These are phyloP conservation scores for Letharia lupina DNA, from an alignment of 495 filamentous ascomycete genomes.

Conservation along the genomic window DNA sequence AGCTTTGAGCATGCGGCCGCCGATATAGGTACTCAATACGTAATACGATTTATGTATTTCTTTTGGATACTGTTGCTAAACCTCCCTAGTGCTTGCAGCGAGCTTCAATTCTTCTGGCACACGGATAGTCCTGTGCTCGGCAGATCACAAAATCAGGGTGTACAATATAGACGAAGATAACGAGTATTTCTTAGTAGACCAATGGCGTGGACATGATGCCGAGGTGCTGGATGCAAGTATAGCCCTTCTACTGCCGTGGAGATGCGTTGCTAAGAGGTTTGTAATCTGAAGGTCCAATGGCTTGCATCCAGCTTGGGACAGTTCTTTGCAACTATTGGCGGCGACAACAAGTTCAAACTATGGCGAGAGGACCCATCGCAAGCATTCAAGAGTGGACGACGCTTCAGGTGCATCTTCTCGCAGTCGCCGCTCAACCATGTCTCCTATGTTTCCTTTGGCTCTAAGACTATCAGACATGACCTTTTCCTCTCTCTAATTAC, in stretches of 20 bases:
- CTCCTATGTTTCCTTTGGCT: slow-evolving; percentile 68
- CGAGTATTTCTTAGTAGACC: slow-evolving; percentile 72
- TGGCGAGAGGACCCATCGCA: slow-evolving; percentile 84
- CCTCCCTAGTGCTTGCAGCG: slow-evolving; percentile 34
- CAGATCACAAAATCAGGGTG: slow-evolving; percentile 88
- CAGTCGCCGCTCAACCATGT: slow-evolving; percentile 48
- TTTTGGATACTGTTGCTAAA: too few species aligned
- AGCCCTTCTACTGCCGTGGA: slow-evolving; percentile 3
- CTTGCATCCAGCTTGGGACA: slow-evolving; percentile 55
- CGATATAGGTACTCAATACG: slow-evolving; percentile 29
- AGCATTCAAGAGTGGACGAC: slow-evolving; percentile 58
- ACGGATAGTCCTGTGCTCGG: slow-evolving; percentile 80
- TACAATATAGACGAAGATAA: slow-evolving; percentile 73
- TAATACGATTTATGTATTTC: too few species aligned
- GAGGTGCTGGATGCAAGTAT: slow-evolving; percentile 76
- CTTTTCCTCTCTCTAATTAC: slow-evolving; percentile 80
- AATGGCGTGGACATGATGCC: slow-evolving; percentile 83
- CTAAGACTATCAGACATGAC: slow-evolving; percentile 63
- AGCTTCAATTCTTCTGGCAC: slow-evolving; percentile 73
- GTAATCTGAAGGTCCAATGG: slow-evolving; percentile 66
- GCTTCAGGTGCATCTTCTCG: slow-evolving; percentile 60
- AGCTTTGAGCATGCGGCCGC: slow-evolving; percentile 61
- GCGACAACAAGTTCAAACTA: slow-evolving; percentile 78
- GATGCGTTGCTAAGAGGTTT: slow-evolving; percentile 9
- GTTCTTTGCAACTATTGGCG: slow-evolving; percentile 61